These are phyloP conservation scores for Plasmodium sp. DNA, from an alignment of 169 alveolate genomes.

Conservation along the genomic window DNA sequence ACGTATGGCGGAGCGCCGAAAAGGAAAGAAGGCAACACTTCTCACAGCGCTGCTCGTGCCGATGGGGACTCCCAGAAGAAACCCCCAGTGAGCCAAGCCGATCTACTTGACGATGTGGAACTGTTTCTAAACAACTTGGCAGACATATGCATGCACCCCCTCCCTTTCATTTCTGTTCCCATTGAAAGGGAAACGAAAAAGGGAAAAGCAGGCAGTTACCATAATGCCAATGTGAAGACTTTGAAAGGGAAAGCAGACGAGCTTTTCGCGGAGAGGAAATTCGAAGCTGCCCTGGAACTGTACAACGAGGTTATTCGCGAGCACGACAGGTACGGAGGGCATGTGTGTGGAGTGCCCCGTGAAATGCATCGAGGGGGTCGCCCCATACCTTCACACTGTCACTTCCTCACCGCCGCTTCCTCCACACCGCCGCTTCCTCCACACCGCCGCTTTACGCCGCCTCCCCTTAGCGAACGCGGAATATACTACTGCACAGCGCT, in stretches of 20 bases:
- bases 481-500: conserved; percentile 32
- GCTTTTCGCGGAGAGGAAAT: conserved; percentile 27
- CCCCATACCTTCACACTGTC: not conserved
- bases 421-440: not conserved
- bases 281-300: not conserved
- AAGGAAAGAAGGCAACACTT: not conserved
- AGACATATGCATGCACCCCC: not conserved
- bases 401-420: not conserved
- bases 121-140: not conserved
- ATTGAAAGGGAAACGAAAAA: conserved; percentile 14
- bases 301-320: not conserved
- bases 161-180: not conserved
- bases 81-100: not conserved
- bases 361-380: not conserved
- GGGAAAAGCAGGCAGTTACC: not conserved
- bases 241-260: conserved; percentile 37
- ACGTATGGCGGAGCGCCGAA: not conserved
- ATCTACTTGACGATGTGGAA: not conserved
- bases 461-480: conserved; percentile 22
- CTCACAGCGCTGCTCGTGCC: not conserved
- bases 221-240: not conserved
- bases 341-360: not conserved
- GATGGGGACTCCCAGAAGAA: not conserved
- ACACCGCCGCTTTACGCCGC: not conserved
- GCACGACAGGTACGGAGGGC: not conserved